These are phyloP conservation scores for Ceratocystis diversiconidia DNA, from an alignment of 2,329 filamentous ascomycete genomes.

Conservation along the genomic window DNA sequence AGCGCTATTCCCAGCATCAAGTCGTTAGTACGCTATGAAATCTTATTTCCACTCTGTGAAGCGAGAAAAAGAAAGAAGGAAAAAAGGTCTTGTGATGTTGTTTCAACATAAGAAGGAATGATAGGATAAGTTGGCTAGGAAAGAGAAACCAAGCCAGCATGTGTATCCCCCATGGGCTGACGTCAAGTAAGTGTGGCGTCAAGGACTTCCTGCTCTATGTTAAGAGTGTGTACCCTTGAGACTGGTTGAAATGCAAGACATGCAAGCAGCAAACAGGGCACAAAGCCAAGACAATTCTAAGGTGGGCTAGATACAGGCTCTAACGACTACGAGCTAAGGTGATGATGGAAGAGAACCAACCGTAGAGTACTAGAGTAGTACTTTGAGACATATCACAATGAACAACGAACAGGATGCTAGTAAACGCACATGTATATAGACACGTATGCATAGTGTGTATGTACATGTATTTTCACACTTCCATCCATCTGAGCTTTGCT, in stretches of 20 bases:
- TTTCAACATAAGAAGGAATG: neutral
- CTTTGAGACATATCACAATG: neutral
- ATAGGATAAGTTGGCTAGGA: neutral
- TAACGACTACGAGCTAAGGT: neutral
- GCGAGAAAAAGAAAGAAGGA: neutral
- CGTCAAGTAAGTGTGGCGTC: neutral
- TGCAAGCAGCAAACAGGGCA: constrained; percentile 1
- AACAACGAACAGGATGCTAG: neutral
- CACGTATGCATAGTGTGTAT: neutral
- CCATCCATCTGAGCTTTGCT: neutral
- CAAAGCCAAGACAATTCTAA: constrained; percentile 1
- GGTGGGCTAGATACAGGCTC: neutral
- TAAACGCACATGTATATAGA: neutral
- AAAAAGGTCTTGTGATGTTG: neutral
- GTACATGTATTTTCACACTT: neutral
- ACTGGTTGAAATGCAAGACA: constrained; percentile 1
- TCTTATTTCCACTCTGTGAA: neutral
- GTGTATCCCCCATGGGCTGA: neutral
- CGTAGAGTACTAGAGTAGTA: neutral
- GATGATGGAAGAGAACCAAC: neutral
- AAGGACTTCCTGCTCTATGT: neutral
- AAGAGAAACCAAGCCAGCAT: neutral
- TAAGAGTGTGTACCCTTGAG: neutral
- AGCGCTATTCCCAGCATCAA: neutral
- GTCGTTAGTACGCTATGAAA: neutral